phyloP scores from a whole-genome alignment of 208 protist genomes.

The Tritrichomonas foetus region DNA sequence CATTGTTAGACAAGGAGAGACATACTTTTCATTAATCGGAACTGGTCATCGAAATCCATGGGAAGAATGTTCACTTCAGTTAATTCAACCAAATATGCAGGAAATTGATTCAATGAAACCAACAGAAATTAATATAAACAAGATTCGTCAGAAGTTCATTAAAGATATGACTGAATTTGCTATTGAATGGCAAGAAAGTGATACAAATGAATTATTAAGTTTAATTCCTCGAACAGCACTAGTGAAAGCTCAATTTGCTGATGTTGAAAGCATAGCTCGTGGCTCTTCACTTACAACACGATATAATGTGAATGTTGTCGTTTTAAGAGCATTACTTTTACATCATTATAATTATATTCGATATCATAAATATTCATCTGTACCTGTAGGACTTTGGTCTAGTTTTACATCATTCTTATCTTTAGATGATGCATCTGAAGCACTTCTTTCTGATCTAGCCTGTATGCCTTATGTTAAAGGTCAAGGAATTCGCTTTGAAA shows the following conservation, averaged over 20 bases:
- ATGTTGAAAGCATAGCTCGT: background rate
- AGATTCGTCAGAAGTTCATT: background rate
- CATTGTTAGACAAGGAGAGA: background rate
- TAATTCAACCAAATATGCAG: background rate
- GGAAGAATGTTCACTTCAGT: background rate
- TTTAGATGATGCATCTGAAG: background rate
- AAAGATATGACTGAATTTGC: conserved; percentile 34
- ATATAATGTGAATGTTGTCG: background rate
- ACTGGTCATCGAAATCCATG: background rate
- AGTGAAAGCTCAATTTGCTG: background rate
- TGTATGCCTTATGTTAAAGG: background rate
- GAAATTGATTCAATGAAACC: background rate
- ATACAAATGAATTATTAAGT: background rate
- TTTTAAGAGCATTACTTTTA: background rate
- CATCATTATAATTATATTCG: conserved; percentile 1
- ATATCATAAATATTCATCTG: no score
- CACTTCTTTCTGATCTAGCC: background rate
- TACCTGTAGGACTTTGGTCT: background rate
- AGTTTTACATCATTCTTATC: background rate
- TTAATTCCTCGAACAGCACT: background rate
- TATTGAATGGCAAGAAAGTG: background rate
- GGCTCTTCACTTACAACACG: background rate
- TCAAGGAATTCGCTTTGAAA: background rate
- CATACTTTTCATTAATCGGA: background rate
- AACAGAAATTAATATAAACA: background rate